Conservation (phyloP, 1,284 basidiomycete genomes). For the Austropuccinia psidii region DNA sequence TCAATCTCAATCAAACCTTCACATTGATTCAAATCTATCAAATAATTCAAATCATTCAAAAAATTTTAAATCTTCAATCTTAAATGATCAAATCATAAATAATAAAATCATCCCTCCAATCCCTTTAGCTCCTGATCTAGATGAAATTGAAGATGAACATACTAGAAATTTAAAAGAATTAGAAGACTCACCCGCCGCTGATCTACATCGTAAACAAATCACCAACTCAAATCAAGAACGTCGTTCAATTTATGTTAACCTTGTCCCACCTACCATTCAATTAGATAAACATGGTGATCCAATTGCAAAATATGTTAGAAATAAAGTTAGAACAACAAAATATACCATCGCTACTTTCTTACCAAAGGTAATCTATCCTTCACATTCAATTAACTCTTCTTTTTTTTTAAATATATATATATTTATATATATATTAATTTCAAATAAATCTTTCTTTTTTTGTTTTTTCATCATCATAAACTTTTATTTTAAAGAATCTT, state of each 20-base stretch:
- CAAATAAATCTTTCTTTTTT: slow-evolving; percentile 38
- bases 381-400: neutral
- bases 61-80: neutral
- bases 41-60: neutral
- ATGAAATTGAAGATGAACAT: slow-evolving; percentile 33
- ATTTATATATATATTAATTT: slow-evolving; percentile 51
- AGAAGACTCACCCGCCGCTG: slow-evolving; percentile 34
- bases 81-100: neutral
- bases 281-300: slow-evolving; percentile 68
- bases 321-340: slow-evolving; percentile 91
- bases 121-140: slow-evolving; percentile 32
- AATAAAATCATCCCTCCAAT: slow-evolving; percentile 23
- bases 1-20: neutral
- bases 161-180: slow-evolving; percentile 35
- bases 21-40: neutral
- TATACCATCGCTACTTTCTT: slow-evolving; percentile 86
- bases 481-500: slow-evolving; percentile 39
- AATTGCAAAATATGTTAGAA: slow-evolving; percentile 66
- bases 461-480: neutral
- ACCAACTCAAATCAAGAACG: slow-evolving; percentile 20
- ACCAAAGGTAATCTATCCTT: slow-evolving; percentile 55
- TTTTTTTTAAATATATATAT: neutral
- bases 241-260: slow-evolving; percentile 45
- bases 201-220: slow-evolving; percentile 7
- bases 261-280: slow-evolving; percentile 57